Base-by-base conservation (phyloP, 805 yeast species). In the Candida andamanensis region DNA sequence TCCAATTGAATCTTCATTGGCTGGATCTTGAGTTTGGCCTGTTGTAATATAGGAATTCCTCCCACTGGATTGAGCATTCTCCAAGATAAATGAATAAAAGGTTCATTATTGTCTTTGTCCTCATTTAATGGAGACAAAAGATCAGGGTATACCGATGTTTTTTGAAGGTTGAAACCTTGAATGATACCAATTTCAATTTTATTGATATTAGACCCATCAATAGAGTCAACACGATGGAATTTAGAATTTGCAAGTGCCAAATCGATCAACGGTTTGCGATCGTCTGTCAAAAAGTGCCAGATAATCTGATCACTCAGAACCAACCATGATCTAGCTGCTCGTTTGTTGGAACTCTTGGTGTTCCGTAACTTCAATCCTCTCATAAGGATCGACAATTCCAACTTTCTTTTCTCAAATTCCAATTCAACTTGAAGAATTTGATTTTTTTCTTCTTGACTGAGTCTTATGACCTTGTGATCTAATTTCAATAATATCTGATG, bases 21-120 rank as follows among this genome's bases (percentile, higher is more conserved):
- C 32, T 72, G 69, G 12, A 85, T 53, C 2, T 59, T 54, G 13
- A 85, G 63, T 22, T 74, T 74, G 15, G 85, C 78, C 30, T 70
- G 61, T 37, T 76, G 78, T 58, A 89, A 66, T 15, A 89, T 78
- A n/a, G 83, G 73, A 30, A 89, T 86, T 8, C 97, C 97, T 19
- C 96, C 97, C 35, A 90, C 81, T 0, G 95, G 86, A 33, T 74
- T 76, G 32, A 81, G 73, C 78, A 83, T 74, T n/a, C 76, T 72
- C 97, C 97, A 89, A 8, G 58, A 30, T 45, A 60, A 42, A 6
- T 29, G 26, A 3, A 64, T 40, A 23, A 64, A 44, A 7, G 28
- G 39, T n/a, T 28, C 37, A n/a, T 24, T 29, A 6, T 33, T 33
- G 10, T 52, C 47, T 1, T 34, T 41, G 22, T 46, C 35, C 17